Conservation (phyloP, 768 basidiomycete species). For the Agaricus subrufescens region DNA sequence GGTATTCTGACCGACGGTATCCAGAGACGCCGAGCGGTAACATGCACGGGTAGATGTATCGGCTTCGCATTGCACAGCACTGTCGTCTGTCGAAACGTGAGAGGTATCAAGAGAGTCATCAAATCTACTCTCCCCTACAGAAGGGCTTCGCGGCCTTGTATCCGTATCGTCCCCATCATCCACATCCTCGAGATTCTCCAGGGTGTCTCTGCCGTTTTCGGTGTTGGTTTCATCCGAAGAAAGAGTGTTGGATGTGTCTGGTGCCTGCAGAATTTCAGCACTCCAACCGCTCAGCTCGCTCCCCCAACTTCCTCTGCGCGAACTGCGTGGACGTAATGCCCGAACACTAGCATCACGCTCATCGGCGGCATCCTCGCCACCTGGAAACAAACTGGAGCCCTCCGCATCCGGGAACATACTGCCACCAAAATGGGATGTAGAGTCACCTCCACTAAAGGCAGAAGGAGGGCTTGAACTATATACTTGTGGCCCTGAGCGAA, state of each 20-base stretch:
- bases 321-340: slow-evolving; percentile 83
- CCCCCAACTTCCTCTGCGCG: slow-evolving; percentile 87
- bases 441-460: slow-evolving; percentile 37
- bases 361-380: slow-evolving; percentile 63
- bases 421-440: slow-evolving; percentile 68
- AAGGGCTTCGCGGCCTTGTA: not conserved
- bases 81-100: not conserved
- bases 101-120: not conserved
- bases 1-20: slow-evolving; percentile 7
- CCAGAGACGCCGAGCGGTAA: slow-evolving; percentile 8
- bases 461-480: slow-evolving; percentile 36
- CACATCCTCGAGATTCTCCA: not conserved
- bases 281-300: slow-evolving; percentile 89
- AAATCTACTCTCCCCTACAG: not conserved
- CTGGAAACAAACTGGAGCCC: slow-evolving; percentile 61
- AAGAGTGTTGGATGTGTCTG: slow-evolving; percentile 50
- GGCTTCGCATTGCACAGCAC: not conserved
- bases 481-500: slow-evolving; percentile 37
- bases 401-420: slow-evolving; percentile 60
- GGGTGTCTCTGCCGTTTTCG: slow-evolving; percentile 33
- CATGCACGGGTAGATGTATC: slow-evolving; percentile 2
- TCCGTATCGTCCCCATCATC: slow-evolving; percentile 2
- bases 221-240: slow-evolving; percentile 53
- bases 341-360: slow-evolving; percentile 82
- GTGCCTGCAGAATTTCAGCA: slow-evolving; percentile 52